Percentiles rank a stretch among this genome's conserved stretches.
Evolutionary conservation across 2,329 filamentous ascomycete species (phyloP).

Genomic region (Arthroderma sp.): DNA sequence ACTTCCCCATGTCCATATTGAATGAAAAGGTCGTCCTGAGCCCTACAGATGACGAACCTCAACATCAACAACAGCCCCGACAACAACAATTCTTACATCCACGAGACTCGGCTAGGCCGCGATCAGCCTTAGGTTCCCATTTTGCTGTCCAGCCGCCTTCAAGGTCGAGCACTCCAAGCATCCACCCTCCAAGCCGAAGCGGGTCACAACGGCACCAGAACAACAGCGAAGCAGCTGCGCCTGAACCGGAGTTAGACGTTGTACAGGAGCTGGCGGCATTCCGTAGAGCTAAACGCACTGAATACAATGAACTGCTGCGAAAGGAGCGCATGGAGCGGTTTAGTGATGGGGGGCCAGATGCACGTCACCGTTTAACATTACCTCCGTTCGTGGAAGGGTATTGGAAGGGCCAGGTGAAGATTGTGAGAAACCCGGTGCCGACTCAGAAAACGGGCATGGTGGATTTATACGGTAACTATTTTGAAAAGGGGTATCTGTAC

Average conservation of each 20-base stretch:
- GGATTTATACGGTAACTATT: conserved; percentile 42
- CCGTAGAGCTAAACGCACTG: conserved; percentile 38
- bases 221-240: conserved; percentile 6
- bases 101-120: too few relatives aligned
- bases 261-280: conserved; percentile 42
- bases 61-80: not conserved
- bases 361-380: conserved; percentile 9
- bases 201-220: conserved; percentile 3
- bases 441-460: conserved; percentile 32
- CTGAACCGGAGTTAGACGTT: conserved; percentile 33
- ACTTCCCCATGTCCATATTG: conserved; percentile 29
- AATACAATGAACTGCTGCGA: conserved; percentile 29
- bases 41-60: conserved; percentile 19
- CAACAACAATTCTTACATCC: too few relatives aligned
- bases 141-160: too few relatives aligned
- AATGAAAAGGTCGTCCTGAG: conserved; percentile 23
- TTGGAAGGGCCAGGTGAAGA: conserved; percentile 47
- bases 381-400: conserved; percentile 39
- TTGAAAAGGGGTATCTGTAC: conserved; percentile 40
- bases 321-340: conserved; percentile 16
- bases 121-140: too few relatives aligned
- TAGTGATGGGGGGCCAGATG: not conserved
- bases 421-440: conserved; percentile 35
- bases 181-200: too few relatives aligned
- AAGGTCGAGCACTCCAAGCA: too few relatives aligned